Conservation (phyloP, 306 rosid genomes). For the Macrotyloma uniflorum region DNA sequence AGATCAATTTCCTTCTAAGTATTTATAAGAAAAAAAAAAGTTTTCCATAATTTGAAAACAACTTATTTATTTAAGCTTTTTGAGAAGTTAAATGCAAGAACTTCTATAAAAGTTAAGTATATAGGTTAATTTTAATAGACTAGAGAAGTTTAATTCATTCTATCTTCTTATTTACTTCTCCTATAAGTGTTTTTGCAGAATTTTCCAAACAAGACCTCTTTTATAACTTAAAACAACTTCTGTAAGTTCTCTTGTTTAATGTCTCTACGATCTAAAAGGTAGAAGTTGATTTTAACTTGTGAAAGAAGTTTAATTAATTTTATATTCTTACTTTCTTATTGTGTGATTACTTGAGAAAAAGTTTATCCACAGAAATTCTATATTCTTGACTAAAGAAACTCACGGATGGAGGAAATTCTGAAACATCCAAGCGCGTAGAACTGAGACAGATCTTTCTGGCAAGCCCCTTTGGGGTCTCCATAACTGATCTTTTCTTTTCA, state of each 20-base stretch:
- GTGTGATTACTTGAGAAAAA: not conserved
- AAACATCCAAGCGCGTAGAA: constrained; percentile 91
- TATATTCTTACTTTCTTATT: not conserved
- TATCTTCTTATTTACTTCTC: not conserved
- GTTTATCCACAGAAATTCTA: not conserved
- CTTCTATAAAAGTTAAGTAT: not conserved
- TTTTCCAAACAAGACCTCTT: not conserved
- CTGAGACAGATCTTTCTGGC: constrained; percentile 94
- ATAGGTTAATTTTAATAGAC: not conserved
- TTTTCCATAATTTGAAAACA: not conserved
- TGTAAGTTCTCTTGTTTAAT: not conserved
- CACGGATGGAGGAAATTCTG: constrained; percentile 98
- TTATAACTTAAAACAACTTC: not conserved
- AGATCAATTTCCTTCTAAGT: not conserved
- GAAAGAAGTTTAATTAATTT: not conserved
- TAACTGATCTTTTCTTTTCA: constrained; percentile 77
- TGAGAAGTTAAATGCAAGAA: no score
- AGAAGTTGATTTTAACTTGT: not conserved
- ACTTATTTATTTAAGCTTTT: no score
- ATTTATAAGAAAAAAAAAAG: not conserved
- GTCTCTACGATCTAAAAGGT: not conserved
- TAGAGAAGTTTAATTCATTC: not conserved
- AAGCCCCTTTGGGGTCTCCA: constrained; percentile 99
- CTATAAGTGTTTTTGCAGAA: not conserved
- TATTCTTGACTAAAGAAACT: constrained; percentile 27